Conservation (phyloP, 768 basidiomycete species). For the Mycena galopus region DNA sequence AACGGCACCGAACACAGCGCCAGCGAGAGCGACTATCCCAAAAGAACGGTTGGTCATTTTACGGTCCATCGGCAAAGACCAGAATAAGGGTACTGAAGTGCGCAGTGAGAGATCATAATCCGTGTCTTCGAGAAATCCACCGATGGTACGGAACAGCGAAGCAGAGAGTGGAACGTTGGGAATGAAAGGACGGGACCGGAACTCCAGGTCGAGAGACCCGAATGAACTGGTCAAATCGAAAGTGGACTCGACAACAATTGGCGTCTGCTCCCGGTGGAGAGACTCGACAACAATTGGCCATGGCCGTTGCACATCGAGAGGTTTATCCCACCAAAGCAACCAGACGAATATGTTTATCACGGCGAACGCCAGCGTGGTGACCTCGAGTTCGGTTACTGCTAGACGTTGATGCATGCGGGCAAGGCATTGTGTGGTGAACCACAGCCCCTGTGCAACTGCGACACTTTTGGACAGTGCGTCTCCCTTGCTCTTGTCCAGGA, state of each 20-base stretch:
- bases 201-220: too few species aligned
- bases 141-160: too few species aligned
- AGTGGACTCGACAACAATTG: background rate
- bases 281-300: background rate
- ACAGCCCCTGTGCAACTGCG: constrained; percentile 48
- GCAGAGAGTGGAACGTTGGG: too few species aligned
- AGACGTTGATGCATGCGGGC: background rate
- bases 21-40: too few species aligned
- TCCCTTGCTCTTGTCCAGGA: constrained; percentile 46
- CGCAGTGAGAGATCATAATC: too few species aligned
- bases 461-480: constrained; percentile 50
- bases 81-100: background rate
- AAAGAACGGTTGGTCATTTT: too few species aligned
- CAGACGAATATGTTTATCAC: background rate
- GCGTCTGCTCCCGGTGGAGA: too few species aligned
- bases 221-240: too few species aligned
- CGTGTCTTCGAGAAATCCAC: too few species aligned
- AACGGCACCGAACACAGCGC: too few species aligned
- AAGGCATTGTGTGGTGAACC: constrained; percentile 51
- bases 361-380: background rate
- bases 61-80: too few species aligned
- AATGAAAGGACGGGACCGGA: too few species aligned
- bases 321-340: background rate
- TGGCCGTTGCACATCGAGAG: background rate
- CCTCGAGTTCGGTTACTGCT: background rate